Conservation (phyloP, 345 rosid species). For the Lepidium didymum region DNA sequence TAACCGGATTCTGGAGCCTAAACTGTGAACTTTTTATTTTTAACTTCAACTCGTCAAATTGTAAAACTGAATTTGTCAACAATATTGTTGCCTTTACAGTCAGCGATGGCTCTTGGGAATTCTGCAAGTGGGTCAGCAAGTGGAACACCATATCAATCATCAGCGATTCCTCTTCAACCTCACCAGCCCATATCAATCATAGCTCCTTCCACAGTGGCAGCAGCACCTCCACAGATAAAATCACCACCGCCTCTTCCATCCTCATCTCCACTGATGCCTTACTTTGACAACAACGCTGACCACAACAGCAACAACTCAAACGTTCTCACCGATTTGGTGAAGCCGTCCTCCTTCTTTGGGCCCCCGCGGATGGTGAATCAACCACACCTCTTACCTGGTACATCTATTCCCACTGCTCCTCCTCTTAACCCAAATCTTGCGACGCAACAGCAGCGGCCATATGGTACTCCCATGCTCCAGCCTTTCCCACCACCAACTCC, state of each 20-base stretch:
- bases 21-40: not conserved
- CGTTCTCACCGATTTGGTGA: conserved; percentile 49
- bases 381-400: conserved; percentile 30
- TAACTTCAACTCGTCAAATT: not conserved
- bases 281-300: conserved; percentile 41
- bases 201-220: conserved; percentile 27
- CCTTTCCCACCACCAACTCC: conserved; percentile 96
- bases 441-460: conserved; percentile 45
- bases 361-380: conserved; percentile 44
- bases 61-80: not conserved
- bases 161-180: conserved; percentile 41
- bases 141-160: conserved; percentile 45
- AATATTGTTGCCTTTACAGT: conserved; percentile 42
- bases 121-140: conserved; percentile 32
- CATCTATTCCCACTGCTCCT: conserved; percentile 53
- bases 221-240: conserved; percentile 43
- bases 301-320: conserved; percentile 30
- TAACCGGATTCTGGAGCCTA: not conserved
- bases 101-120: conserved; percentile 51
- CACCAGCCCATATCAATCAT: conserved; percentile 33
- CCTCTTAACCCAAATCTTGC: conserved; percentile 43
- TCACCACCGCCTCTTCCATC: conserved; percentile 42
- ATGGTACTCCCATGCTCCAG: conserved; percentile 85
- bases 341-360: conserved; percentile 60
- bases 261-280: conserved; percentile 42